Conservation (phyloP, 2,329 filamentous ascomycete species). For the Fusarium sp. region DNA sequence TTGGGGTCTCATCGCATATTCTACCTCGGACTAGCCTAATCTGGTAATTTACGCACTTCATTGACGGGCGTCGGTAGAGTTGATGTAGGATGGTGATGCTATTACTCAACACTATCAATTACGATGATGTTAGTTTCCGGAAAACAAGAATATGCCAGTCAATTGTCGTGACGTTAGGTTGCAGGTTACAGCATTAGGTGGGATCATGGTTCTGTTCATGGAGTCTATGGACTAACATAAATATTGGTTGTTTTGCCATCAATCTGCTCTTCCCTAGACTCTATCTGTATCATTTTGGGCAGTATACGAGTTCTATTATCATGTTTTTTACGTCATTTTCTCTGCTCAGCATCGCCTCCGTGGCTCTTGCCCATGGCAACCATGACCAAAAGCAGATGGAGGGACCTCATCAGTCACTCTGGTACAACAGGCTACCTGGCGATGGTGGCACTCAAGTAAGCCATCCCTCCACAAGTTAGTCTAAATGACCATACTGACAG, state of each 20-base stretch:
- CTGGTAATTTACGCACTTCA: slow-evolving; percentile 34
- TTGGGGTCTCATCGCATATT: not conserved
- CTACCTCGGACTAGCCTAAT: slow-evolving; percentile 30
- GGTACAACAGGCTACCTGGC: slow-evolving; percentile 86
- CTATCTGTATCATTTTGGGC: accelerated
- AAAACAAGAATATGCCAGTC: accelerated
- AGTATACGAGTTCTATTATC: not conserved
- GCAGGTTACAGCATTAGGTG: not conserved
- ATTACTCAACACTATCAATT: not conserved
- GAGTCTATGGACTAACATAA: not conserved
- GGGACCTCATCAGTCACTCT: slow-evolving; percentile 79
- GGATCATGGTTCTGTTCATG: accelerated
- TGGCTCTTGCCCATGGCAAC: slow-evolving; percentile 67
- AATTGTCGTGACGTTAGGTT: not conserved
- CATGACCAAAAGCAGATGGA: slow-evolving; percentile 70
- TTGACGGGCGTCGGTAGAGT: too few relatives aligned
- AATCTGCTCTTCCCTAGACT: accelerated
- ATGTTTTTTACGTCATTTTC: slow-evolving; percentile 50
- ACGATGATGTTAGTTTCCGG: not conserved
- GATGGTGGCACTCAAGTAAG: slow-evolving; percentile 83
- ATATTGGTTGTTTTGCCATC: not conserved
- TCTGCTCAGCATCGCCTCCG: slow-evolving; percentile 57
- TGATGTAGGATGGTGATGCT: too few relatives aligned
- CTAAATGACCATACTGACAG: not conserved
- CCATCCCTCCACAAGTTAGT: accelerated